A percentile compares a stretch with the other conserved stretches of the same genome.
These are phyloP conservation scores for Dendrostoma leiphaemia DNA, from an alignment of 2,329 filamentous ascomycete species.

Conservation along the genomic window DNA sequence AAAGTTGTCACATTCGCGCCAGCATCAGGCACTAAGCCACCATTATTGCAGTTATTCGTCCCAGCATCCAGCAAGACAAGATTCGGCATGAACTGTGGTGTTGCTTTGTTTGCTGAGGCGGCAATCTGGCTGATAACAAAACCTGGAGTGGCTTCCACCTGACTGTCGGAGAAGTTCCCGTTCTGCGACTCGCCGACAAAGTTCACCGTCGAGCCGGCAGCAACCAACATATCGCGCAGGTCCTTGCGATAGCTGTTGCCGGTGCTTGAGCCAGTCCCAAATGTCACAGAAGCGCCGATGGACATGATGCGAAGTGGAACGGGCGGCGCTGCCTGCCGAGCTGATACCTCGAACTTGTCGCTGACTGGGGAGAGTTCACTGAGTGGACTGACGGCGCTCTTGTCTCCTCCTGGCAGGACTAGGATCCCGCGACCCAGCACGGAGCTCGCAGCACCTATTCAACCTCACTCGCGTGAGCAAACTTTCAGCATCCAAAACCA, in stretches of 20 bases:
- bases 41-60: constrained; percentile 26
- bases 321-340: neutral
- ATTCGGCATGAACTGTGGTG: constrained; percentile 23
- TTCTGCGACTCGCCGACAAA: constrained; percentile 22
- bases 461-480: neutral
- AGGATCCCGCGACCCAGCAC: constrained; percentile 7
- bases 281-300: constrained; percentile 25
- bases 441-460: neutral
- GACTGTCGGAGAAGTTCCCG: constrained; percentile 23
- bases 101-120: constrained; percentile 8
- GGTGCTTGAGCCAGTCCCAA: constrained; percentile 22
- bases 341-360: neutral
- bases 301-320: constrained; percentile 22
- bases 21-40: constrained; percentile 20
- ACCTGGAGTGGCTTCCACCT: constrained; percentile 23
- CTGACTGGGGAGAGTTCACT: neutral
- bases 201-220: constrained; percentile 21
- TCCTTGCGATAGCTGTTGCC: constrained; percentile 25
- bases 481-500: neutral
- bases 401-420: neutral
- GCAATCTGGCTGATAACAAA: constrained; percentile 24
- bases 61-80: constrained; percentile 23
- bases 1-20: constrained; percentile 21
- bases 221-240: constrained; percentile 21
- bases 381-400: constrained; percentile 1